A percentile compares a stretch with the other conserved stretches of the same genome.
Conservation (phyloP, 768 basidiomycete genomes). For the Mycena polygramma region DNA sequence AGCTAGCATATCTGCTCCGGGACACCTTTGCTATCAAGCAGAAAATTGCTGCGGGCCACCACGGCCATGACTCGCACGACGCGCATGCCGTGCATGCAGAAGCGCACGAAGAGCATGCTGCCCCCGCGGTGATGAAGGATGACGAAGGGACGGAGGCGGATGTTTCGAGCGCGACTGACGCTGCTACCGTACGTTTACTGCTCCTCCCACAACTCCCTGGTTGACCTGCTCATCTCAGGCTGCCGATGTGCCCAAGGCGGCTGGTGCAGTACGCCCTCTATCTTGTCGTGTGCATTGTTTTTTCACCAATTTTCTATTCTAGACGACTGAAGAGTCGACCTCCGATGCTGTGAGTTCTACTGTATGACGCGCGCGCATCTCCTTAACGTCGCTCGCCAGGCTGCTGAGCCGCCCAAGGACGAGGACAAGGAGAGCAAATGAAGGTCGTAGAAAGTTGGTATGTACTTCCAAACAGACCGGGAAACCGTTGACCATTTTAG, state of each 20-base stretch:
- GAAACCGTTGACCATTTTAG: neutral
- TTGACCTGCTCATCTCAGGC: conserved; percentile 34
- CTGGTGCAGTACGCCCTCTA: conserved; percentile 41
- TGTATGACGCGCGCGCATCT: neutral
- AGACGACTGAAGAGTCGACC: conserved; percentile 21
- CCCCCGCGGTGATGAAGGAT: conserved; percentile 51
- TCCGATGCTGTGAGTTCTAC: conserved; percentile 23
- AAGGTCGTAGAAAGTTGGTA: conserved; percentile 11
- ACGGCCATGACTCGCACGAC: conserved; percentile 42
- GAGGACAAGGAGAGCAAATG: conserved; percentile 23
- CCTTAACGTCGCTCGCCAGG: conserved; percentile 2
- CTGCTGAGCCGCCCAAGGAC: conserved; percentile 29
- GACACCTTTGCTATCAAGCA: conserved; percentile 33
- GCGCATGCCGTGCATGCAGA: conserved; percentile 47
- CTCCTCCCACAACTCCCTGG: neutral
- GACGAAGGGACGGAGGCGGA: conserved; percentile 57
- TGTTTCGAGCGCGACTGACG: conserved; percentile 48
- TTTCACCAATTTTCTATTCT: neutral
- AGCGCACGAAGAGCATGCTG: conserved; percentile 38
- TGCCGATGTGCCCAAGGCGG: conserved; percentile 46
- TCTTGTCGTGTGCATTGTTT: conserved; percentile 6
- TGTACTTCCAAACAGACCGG: neutral
- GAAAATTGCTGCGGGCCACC: conserved; percentile 26
- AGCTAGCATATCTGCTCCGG: conserved; percentile 52
- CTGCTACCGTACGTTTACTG: conserved; percentile 47